Conservation (phyloP, 768 basidiomycete species). For the Pisolithus marmoratus region DNA sequence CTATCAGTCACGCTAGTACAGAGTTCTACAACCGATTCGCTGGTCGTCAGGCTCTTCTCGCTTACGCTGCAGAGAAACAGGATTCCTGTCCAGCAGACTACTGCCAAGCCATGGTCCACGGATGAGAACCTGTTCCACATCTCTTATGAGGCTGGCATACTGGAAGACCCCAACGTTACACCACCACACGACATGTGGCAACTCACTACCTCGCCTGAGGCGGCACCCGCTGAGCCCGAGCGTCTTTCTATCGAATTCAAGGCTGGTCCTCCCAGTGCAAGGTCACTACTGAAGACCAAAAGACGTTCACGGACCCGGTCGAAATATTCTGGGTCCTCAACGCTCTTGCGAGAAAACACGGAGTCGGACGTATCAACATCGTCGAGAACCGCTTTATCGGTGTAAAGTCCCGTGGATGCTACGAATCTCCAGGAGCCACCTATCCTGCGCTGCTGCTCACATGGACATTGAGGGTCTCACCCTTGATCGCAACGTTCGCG, state of each 20-base stretch:
- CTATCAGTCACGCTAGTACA: constrained; percentile 19
- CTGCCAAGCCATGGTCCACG: constrained; percentile 98
- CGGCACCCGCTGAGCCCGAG: constrained; percentile 76
- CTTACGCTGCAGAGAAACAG: constrained; percentile 78
- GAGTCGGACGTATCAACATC: constrained; percentile 95
- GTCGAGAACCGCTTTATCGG: constrained; percentile 99
- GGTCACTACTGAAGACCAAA: constrained; percentile 49
- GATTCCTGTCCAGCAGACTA: constrained; percentile 95
- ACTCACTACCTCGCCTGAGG: constrained; percentile 77
- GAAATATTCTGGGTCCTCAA: constrained; percentile 93
- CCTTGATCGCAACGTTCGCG: constrained; percentile 95
- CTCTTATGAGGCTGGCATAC: constrained; percentile 98
- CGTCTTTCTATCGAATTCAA: constrained; percentile 81
- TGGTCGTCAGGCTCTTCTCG: constrained; percentile 88
- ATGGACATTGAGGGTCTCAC: constrained; percentile 96
- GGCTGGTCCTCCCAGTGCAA: constrained; percentile 82
- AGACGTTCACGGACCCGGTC: constrained; percentile 83
- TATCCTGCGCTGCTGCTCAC: constrained; percentile 93
- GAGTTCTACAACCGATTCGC: constrained; percentile 98
- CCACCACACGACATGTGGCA: constrained; percentile 99
- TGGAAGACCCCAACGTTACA: constrained; percentile 93
- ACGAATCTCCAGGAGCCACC: constrained; percentile 95
- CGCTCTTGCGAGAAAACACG: constrained; percentile 88
- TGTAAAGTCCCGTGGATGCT: constrained; percentile 99
- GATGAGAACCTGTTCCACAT: constrained; percentile 99